A percentile compares a stretch with the other conserved stretches of the same genome.
These are phyloP conservation scores for Telopea speciosissima DNA, from an alignment of 177 flowering plant genomes.

Conservation along the genomic window DNA sequence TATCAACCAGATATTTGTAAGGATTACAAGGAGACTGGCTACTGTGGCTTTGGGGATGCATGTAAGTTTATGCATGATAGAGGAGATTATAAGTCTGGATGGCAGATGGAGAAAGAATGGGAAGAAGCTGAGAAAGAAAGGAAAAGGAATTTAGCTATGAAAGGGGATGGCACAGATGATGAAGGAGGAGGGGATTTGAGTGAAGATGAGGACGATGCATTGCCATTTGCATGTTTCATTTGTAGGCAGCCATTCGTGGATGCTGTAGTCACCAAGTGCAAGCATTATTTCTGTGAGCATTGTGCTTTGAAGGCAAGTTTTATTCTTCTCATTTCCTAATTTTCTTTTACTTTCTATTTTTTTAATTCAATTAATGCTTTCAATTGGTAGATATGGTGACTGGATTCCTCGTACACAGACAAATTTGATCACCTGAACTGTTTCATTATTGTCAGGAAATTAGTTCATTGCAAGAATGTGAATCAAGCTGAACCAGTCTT, in stretches of 20 bases:
- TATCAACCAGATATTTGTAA: conserved; percentile 95
- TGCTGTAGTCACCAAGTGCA: conserved; percentile 92
- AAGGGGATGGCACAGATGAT: conserved; percentile 35
- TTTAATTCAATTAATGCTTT: too few relatives aligned
- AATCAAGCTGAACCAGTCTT: too few relatives aligned
- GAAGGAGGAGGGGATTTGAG: conserved; percentile 28
- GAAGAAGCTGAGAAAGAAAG: conserved; percentile 79
- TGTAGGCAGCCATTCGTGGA: conserved; percentile 74
- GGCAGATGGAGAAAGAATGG: conserved; percentile 96
- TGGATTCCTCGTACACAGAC: too few relatives aligned
- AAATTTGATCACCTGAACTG: too few relatives aligned
- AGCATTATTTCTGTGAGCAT: conserved; percentile 92
- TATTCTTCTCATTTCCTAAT: conserved; percentile 4
- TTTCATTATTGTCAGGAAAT: too few relatives aligned
- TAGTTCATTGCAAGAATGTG: too few relatives aligned
- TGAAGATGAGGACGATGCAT: conserved; percentile 55
- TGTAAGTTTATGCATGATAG: conserved; percentile 99
- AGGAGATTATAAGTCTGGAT: conserved; percentile 92
- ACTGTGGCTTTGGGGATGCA: conserved; percentile 94
- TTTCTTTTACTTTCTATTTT: neutral
- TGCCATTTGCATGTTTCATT: conserved; percentile 88
- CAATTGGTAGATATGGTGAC: too few relatives aligned
- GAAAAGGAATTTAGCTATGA: conserved; percentile 69
- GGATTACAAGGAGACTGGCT: conserved; percentile 93
- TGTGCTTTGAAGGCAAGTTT: conserved; percentile 75